phyloP scores from a whole-genome alignment of 495 filamentous ascomycete species.

The Aspergillus incahuasiensis region DNA sequence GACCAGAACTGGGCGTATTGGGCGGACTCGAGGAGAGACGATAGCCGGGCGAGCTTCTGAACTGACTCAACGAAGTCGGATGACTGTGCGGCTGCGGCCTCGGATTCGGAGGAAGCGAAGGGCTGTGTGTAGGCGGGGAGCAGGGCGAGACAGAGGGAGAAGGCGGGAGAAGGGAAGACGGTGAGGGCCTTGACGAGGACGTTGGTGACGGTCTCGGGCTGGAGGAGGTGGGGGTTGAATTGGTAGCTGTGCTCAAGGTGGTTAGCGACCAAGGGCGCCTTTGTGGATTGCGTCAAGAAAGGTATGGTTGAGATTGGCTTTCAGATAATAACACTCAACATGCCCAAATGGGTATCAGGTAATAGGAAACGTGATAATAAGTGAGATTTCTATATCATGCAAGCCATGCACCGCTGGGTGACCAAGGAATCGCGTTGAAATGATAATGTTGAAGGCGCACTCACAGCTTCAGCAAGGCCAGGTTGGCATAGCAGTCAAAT shows the following conservation, averaged over 20 bases:
- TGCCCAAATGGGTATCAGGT: constrained; percentile 59
- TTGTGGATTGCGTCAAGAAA: background rate
- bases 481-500: constrained; percentile 93
- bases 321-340: constrained; percentile 37
- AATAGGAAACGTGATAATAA: constrained; percentile 93
- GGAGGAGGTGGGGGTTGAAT: constrained; percentile 98
- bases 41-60: constrained; percentile 77
- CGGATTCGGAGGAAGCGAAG: constrained; percentile 45
- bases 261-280: constrained; percentile 2
- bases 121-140: constrained; percentile 73
- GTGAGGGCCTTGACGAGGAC: constrained; percentile 97
- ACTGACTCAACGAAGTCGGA: constrained; percentile 74
- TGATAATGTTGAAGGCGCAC: constrained; percentile 39
- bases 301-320: constrained; percentile 17
- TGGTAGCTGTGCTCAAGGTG: constrained; percentile 69
- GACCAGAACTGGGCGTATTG: constrained; percentile 91
- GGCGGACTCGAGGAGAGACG: constrained; percentile 77
- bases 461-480: constrained; percentile 96
- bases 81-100: constrained; percentile 58
- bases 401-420: constrained; percentile 10
- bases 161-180: constrained; percentile 94
- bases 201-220: constrained; percentile 95
- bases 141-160: constrained; percentile 87
- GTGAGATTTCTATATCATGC: constrained; percentile 61
- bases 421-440: background rate